phyloP scores from a whole-genome alignment of 2,329 filamentous ascomycete genomes.

The Pseudonectria buxi region DNA sequence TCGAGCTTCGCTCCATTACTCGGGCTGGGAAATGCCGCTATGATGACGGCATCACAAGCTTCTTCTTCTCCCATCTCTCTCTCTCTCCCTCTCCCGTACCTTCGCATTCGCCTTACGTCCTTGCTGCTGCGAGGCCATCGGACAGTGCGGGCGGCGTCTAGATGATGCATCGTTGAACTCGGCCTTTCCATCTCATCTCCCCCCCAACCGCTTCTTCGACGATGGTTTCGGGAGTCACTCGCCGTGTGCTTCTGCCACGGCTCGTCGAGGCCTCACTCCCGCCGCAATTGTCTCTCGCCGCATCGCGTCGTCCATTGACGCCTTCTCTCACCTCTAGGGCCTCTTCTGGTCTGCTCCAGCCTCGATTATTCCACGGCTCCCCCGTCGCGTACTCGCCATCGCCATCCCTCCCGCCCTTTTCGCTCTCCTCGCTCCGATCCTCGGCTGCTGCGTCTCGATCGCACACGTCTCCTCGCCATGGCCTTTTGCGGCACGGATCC shows the following conservation, averaged over 20 bases:
- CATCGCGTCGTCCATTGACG: conserved; percentile 16
- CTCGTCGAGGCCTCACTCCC: conserved; percentile 28
- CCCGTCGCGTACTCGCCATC: conserved; percentile 8
- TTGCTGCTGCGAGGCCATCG: conserved; percentile 6
- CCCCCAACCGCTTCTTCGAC: conserved; percentile 19
- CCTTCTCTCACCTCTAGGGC: conserved; percentile 9
- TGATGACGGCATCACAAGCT: conserved; percentile 28
- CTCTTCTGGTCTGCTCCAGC: conserved; percentile 10
- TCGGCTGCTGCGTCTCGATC: conserved; percentile 7
- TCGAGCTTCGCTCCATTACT: conserved; percentile 16
- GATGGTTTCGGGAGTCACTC: conserved; percentile 45
- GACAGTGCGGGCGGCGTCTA: conserved; percentile 12
- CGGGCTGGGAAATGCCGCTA: conserved; percentile 28
- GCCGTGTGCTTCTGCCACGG: conserved; percentile 43
- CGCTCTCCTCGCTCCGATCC: conserved; percentile 17
- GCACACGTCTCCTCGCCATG: conserved; percentile 1
- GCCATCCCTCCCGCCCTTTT: conserved; percentile 20
- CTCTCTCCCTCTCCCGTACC: conserved; percentile 13
- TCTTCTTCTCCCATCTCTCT: too few relatives aligned
- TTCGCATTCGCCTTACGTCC: conserved; percentile 5
- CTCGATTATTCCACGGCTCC: conserved; percentile 13
- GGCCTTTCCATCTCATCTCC: conserved; percentile 15
- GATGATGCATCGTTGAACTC: conserved; percentile 25
- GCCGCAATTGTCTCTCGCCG: conserved; percentile 18
- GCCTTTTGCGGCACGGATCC: conserved; percentile 6